Base-by-base conservation (phyloP, 495 filamentous ascomycete species). In the Penicillium bovifimosum region DNA sequence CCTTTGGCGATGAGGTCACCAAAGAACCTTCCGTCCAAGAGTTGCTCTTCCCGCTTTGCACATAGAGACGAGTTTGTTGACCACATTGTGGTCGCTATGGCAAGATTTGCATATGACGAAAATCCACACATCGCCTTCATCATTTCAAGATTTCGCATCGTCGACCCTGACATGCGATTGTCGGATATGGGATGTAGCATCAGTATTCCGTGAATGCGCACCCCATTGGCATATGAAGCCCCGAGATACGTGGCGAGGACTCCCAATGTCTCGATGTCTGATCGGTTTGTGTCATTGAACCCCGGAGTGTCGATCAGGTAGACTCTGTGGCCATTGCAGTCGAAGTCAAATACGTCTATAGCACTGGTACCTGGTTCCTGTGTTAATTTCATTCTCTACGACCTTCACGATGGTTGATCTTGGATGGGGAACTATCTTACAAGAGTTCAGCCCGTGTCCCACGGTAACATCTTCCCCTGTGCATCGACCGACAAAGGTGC, bases 271-370 rank as follows among this genome's bases (percentile, higher is more conserved):
- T 75, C 69, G 5, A 64, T 56, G 31, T 77, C 76, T 6, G 58
- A 64, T 0, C 68, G 58, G n/a, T 55, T 58, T 4, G 73, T 76
- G 56, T 80, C 77, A 53, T 79, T 66, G 41, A 79, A 80, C 16
- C 77, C 77, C 6, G 76, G 77, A 0, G 76, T 79, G 52, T 79
- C 77, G 36, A 79, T 61, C 3, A 80, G 59, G 27, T 57, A 60
- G 16, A 74, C 50, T 1, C 28, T 41, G 6, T 58, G 42, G 14
- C 58, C 62, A 41, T 51, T 41, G 3, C 31, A 35, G 3, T 34
- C 13, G 29, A 41, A 51, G 27, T 51, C 28, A 20, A 41, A 51
- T 4, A 51, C 28, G 13, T 42, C 38, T 9, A 51, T 51, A 13
- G 28, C 41, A 16, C 24, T 28, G n/a, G 48, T 51, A 13, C 48